A percentile compares a stretch with the other conserved stretches of the same genome.
Conservation (phyloP, 768 basidiomycete genomes). For the Leccinellum luteum region DNA sequence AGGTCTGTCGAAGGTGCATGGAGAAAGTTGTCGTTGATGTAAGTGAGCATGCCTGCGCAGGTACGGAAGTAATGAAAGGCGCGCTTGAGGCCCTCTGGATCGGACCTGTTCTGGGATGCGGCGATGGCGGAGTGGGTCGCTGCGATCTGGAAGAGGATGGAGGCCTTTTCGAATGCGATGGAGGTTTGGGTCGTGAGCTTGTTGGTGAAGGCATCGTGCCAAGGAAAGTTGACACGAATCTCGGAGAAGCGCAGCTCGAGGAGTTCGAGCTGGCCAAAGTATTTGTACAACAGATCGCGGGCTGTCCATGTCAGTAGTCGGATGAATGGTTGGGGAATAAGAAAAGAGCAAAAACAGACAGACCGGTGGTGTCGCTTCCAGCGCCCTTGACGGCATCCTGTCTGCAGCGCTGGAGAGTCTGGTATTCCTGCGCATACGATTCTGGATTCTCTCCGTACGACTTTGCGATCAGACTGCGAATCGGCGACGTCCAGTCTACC, state of each 20-base stretch:
- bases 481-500: slow-evolving; percentile 92
- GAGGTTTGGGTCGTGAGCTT: slow-evolving; percentile 94
- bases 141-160: slow-evolving; percentile 94
- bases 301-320: slow-evolving; percentile 46
- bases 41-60: slow-evolving; percentile 94
- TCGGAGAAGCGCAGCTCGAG: slow-evolving; percentile 96
- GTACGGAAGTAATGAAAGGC: slow-evolving; percentile 90
- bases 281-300: slow-evolving; percentile 95
- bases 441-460: slow-evolving; percentile 74
- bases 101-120: slow-evolving; percentile 75
- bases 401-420: slow-evolving; percentile 81
- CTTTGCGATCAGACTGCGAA: slow-evolving; percentile 80
- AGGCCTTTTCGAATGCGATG: slow-evolving; percentile 97
- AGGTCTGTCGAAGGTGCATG: slow-evolving; percentile 97
- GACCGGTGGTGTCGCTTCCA: slow-evolving; percentile 93
- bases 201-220: slow-evolving; percentile 95
- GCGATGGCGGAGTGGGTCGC: slow-evolving; percentile 92
- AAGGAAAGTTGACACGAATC: slow-evolving; percentile 93
- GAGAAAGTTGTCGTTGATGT: slow-evolving; percentile 99
- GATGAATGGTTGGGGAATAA: not conserved
- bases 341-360: slow-evolving; percentile 16
- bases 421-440: slow-evolving; percentile 80
- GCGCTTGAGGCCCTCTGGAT: slow-evolving; percentile 90
- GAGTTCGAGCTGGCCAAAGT: slow-evolving; percentile 97
- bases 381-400: slow-evolving; percentile 97